Base-by-base conservation (phyloP, 2,329 filamentous ascomycete genomes). In the Fusarium sp. region DNA sequence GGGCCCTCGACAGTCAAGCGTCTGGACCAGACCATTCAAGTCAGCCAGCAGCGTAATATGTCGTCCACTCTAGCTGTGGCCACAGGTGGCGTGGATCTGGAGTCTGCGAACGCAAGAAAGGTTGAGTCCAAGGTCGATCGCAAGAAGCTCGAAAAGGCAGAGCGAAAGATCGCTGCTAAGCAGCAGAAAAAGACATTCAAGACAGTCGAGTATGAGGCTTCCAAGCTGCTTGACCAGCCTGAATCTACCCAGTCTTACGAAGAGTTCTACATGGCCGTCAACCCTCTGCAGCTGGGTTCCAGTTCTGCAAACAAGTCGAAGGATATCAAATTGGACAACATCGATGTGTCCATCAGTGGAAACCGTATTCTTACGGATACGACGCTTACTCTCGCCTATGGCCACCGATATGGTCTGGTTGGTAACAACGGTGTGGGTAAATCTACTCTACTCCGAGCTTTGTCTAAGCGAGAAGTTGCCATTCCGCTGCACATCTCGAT, bases 261-360 rank as follows among this genome's bases (percentile, higher is more conserved):
- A 79, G 95, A 99, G 76, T 98, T 99, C 80, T 99, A 96, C 85
- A 98, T 99, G 95, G 90, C 92, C 50, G 95, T 99, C 81, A 99
- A 99, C 77, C 95, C 95, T 60, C 85, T 99, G 63, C 94, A 98
- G 75, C 73, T 98, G 59, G 94, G 93, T 51, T 80, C 83, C 66
- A 77, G 85, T 53, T 85, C 88, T 29, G 80, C 90, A 58, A 86
- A 87, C 68, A 99, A 98, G 88, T 97, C 93, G 78, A 99, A 99
- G 83, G 95, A 99, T 75, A 93, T 99, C 83, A 99, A 98, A 81
- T 83, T 99, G 68, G 95, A 99, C 78, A 93, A 91, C 70, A 92
- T 97, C 74, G 95, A 99, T 77, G 91, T 99, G 51, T 91, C 92
- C 39, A 97, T 99, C 73, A 88, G 91, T 61, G 94, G 94, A 53